Evolutionary conservation across 1,284 basidiomycete genomes (phyloP), one percentile per base, ranked within the genome.

Genomic region (Leccinum pseudoinsigne): DNA sequence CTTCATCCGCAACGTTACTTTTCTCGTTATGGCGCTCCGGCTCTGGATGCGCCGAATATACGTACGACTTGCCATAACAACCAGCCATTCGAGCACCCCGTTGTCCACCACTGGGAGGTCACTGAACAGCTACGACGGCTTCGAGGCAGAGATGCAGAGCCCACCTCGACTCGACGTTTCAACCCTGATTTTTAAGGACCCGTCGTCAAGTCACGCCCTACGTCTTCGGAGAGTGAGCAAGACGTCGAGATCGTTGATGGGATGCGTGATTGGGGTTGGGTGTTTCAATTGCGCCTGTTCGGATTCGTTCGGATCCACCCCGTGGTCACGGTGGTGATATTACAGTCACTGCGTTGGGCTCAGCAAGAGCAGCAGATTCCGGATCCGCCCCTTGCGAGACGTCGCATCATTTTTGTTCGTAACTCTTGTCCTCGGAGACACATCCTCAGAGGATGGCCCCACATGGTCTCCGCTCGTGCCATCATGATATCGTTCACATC

Each of bases 401-500:
- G 14, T 28, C 4, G 31, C 51, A 31, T 55, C 38, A 5, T 31
- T 47, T 31, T 31, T 26, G 23, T 26, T 26, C 16, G 21, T 23
- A 5, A 4, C 42, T 58, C 62, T 42, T 42, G 12, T 21, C 69
- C 69, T 72, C 71, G 70, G 68, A 70, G 34, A 59, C 58, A 58
- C 59, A 16, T 16, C 7, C 57, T 26, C n/a, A 59, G 40, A 40
- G 50, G 60, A 34, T 14, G n/a, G 50, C 2, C 40, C 28, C 47
- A 55, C 47, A 59, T 61, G 57, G 55, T n/a, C 4, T 40, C 38
- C 3, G 9, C 14, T 7, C 18, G 31, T 12, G 47, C 28, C 21
- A 51, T 26, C 28, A 45, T 23, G 63, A 47, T 63, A 3, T 18
- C 28, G 47, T 50, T 57, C 63, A 59, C 40, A 57, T 28, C 40